A percentile compares a stretch with the other conserved stretches of the same genome.
Conservation (phyloP, 768 basidiomycete species). For the Mycena metata region DNA sequence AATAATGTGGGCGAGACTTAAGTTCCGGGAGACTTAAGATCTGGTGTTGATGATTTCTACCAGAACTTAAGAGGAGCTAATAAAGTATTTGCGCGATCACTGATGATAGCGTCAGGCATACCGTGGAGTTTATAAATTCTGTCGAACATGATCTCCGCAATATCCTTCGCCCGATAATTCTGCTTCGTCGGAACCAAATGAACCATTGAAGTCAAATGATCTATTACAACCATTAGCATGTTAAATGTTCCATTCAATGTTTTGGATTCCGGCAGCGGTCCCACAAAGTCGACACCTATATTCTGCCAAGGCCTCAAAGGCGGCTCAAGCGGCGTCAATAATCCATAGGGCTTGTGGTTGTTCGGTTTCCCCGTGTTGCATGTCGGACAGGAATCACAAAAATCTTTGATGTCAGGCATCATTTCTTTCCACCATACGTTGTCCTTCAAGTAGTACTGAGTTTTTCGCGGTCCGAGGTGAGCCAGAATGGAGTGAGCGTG, state of each 20-base stretch:
- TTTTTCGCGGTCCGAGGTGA: slow-evolving; percentile 50
- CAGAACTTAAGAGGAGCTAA: too few relatives aligned
- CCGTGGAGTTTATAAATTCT: slow-evolving; percentile 42
- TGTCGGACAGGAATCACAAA: slow-evolving; percentile 7
- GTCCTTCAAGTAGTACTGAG: slow-evolving; percentile 36
- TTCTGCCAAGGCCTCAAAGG: slow-evolving; percentile 45
- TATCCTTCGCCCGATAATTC: slow-evolving; percentile 32
- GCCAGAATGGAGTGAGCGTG: slow-evolving; percentile 54
- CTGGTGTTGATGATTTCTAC: too few relatives aligned
- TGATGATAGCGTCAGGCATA: slow-evolving; percentile 43
- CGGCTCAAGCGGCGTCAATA: slow-evolving; percentile 37
- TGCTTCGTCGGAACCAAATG: slow-evolving; percentile 33
- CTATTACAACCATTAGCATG: slow-evolving; percentile 40
- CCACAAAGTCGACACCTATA: slow-evolving; percentile 45
- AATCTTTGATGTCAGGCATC: slow-evolving; percentile 17
- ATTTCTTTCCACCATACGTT: slow-evolving; percentile 33
- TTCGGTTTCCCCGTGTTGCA: slow-evolving; percentile 38
- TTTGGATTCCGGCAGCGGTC: slow-evolving; percentile 40
- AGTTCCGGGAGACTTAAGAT: too few relatives aligned
- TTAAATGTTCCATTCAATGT: slow-evolving; percentile 40
- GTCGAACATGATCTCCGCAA: slow-evolving; percentile 35
- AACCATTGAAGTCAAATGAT: slow-evolving; percentile 34
- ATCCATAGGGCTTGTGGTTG: slow-evolving; percentile 36
- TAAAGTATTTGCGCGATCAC: too few relatives aligned
- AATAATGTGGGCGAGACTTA: too few relatives aligned